Conservation (phyloP, 305 asterid species). For the Fraxinus velutina region DNA sequence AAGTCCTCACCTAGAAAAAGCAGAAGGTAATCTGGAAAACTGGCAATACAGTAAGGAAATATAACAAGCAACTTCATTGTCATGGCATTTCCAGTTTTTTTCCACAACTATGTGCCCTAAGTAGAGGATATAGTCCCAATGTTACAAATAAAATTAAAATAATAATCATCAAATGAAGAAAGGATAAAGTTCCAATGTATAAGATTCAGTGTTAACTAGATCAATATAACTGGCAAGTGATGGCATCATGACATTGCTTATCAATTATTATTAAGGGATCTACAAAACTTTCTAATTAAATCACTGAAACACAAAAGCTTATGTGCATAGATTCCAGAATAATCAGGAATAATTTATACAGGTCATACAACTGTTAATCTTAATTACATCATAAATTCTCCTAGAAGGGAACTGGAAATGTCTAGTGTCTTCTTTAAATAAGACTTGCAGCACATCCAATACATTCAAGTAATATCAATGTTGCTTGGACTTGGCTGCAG, state of each 20-base stretch:
- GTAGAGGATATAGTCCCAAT: neutral
- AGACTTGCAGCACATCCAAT: neutral
- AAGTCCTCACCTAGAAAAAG: constrained; percentile 72
- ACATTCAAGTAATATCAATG: neutral
- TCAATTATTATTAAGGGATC: neutral
- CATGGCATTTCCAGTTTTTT: constrained; percentile 14
- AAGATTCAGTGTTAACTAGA: neutral
- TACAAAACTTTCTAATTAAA: neutral
- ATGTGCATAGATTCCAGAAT: neutral
- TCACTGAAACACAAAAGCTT: neutral
- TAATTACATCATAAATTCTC: neutral
- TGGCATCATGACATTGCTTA: neutral
- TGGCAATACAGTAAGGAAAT: neutral
- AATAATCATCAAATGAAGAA: neutral
- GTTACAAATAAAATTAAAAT: neutral
- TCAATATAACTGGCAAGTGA: neutral
- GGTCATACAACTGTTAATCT: neutral
- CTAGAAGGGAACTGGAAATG: neutral
- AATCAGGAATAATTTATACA: neutral
- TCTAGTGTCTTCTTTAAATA: neutral
- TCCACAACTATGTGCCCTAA: neutral
- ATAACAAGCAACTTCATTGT: constrained; percentile 3
- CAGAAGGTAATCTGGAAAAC: constrained; percentile 21
- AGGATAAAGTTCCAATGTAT: neutral
- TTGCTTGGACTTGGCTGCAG: neutral